Evolutionary conservation across 1,284 basidiomycete genomes (phyloP).

Genomic region (Mycena sp.): DNA sequence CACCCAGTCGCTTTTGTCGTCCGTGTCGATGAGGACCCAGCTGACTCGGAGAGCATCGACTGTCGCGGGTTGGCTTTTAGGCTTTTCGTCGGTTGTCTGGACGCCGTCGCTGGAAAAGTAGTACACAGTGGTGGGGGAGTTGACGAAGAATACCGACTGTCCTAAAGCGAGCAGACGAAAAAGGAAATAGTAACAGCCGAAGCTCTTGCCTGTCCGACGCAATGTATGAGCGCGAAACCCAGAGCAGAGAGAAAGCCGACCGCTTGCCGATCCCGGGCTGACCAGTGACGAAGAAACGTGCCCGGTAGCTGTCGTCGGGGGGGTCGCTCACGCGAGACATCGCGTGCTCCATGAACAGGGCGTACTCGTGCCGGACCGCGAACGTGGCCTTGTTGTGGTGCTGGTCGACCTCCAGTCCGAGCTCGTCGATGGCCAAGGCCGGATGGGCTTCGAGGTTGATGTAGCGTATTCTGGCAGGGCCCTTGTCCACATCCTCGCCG

Average conservation of each 20-base stretch:
- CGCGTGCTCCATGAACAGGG: no score
- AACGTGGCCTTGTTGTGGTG: no score
- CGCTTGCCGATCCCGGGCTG: background rate
- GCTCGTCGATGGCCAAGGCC: no score
- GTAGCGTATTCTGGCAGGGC: no score
- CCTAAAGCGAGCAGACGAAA: background rate
- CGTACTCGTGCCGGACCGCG: no score
- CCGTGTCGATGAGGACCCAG: background rate
- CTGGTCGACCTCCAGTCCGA: no score
- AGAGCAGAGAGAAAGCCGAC: background rate
- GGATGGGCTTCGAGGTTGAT: no score
- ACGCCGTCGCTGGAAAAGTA: no score
- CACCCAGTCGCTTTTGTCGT: background rate
- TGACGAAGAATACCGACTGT: constrained; percentile 1
- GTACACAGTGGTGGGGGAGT: no score
- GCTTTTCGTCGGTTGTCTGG: background rate
- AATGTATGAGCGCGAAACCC: background rate
- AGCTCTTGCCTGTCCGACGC: background rate
- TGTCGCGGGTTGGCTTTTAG: background rate
- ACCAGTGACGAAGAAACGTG: constrained; percentile 5
- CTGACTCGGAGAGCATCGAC: background rate
- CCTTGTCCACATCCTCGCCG: no score
- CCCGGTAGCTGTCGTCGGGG: no score
- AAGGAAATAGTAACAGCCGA: background rate
- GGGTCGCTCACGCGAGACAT: no score